Percentiles rank a stretch among this genome's conserved stretches.
Evolutionary conservation across 23 red algal genomes (phyloP).

Genomic region (Gracilaria domingensis): DNA sequence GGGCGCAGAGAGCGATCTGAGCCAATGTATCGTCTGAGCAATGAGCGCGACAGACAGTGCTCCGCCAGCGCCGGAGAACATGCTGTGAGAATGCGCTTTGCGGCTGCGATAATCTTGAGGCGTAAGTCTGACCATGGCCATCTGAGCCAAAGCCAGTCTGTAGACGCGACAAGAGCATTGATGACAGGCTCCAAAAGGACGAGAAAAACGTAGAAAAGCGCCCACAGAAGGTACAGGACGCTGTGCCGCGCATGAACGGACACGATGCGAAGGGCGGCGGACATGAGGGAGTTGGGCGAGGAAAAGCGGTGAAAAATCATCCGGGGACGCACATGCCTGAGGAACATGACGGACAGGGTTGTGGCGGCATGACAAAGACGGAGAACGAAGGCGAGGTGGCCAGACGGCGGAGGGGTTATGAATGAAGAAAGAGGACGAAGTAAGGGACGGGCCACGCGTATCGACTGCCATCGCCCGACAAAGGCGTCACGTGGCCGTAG

Average conservation of each 20-base stretch:
- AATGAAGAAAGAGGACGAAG: background rate
- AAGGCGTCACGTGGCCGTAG: background rate
- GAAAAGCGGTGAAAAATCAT: conserved; percentile 2
- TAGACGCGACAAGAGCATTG: conserved; percentile 3
- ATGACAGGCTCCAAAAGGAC: conserved; percentile 35
- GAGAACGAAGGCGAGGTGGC: background rate
- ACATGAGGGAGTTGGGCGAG: background rate
- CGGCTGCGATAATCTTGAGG: background rate
- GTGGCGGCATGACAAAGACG: background rate
- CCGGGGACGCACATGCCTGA: background rate
- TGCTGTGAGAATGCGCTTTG: conserved; percentile 38
- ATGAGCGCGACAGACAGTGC: conserved; percentile 18
- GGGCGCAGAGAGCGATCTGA: conserved; percentile 21
- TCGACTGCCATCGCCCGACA: background rate
- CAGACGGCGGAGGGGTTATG: background rate
- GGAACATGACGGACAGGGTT: background rate
- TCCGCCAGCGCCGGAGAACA: conserved; percentile 33
- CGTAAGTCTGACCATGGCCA: conserved; percentile 34
- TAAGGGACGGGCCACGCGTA: background rate
- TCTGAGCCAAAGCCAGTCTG: conserved; percentile 51
- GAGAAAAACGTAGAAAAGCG: conserved; percentile 29
- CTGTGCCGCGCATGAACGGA: conserved; percentile 23
- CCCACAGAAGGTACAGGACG: conserved; percentile 54
- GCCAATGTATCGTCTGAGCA: conserved; percentile 30
- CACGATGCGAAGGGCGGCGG: conserved; percentile 29